Percentiles rank a stretch among this genome's conserved stretches.
Evolutionary conservation across 2,329 filamentous ascomycete genomes (phyloP).

Genomic region (Xylariaceae sp.): DNA sequence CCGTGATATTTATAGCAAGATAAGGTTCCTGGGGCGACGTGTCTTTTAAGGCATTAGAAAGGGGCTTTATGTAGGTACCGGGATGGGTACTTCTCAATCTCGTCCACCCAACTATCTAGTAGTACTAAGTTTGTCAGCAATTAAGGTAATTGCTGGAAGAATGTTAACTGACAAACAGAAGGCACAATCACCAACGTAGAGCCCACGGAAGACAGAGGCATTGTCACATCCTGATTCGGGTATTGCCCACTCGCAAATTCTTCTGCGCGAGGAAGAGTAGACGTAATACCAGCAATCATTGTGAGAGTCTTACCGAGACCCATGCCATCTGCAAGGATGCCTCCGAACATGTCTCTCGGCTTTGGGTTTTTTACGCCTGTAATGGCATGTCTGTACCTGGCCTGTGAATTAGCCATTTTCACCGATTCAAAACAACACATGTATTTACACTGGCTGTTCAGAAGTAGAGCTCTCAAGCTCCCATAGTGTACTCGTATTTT

Average conservation of each 20-base stretch:
- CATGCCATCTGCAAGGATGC: conserved; percentile 34
- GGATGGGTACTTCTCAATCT: conserved; percentile 25
- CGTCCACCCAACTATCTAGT: conserved; percentile 26
- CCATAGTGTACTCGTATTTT: conserved; percentile 19
- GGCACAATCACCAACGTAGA: conserved; percentile 27
- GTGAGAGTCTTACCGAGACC: conserved; percentile 33
- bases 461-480: neutral
- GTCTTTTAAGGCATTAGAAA: conserved; percentile 15
- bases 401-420: conserved; percentile 2
- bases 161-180: conserved; percentile 12
- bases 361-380: conserved; percentile 17
- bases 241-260: neutral
- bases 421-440: neutral
- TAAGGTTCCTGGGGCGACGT: conserved; percentile 19
- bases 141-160: neutral
- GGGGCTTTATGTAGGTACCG: neutral
- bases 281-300: conserved; percentile 28
- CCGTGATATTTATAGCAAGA: conserved; percentile 29
- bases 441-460: neutral
- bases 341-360: conserved; percentile 24
- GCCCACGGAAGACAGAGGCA: neutral
- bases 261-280: neutral
- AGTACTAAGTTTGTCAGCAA: conserved; percentile 23
- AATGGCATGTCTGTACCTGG: conserved; percentile 25
- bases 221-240: neutral